Base-by-base conservation (phyloP, 305 asterid genomes). In the Fraxinus baroniana region DNA sequence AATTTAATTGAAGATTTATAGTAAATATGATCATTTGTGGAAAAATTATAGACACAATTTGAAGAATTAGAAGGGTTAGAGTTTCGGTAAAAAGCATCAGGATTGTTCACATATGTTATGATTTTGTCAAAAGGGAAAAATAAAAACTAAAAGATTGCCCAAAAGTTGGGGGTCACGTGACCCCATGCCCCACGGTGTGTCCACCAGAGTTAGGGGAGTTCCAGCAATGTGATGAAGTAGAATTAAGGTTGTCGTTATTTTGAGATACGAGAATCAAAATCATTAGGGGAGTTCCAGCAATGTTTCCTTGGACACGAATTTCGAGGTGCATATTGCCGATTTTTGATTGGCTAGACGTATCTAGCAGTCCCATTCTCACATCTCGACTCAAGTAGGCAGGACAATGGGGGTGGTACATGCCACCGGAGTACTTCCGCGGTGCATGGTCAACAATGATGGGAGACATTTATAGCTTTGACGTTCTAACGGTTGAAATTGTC, bases 341-440 rank as follows among this genome's bases (percentile, higher is more conserved):
- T 94, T 94, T 1, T 96, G 98, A 30, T 72, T 94, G 83, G 98
- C 98, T 0, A 84, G 98, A 24, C 74, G 87, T 17, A 87, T 93
- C 0, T 95, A 92, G 74, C 89, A 89, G 36, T 83, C 95, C 24
- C 93, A 89, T 62, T 83, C 95, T 3, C 97, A 94, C 78, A 97
- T 94, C 17, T 94, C 97, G 1, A 94, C 98, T 2, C 97, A 92
- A 84, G 94, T 92, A 80, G 97, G 97, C 0, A 97, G 98, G 18
- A 94, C 98, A 3, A 90, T 93, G 97, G 97, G 98, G n/a, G n/a
- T n/a, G n/a, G 35, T 94, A 94, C 85, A 91, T 94, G 93, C 98
- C 97, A 0, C 97, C 97, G 5, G 98, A 94, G 83, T 93, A 94
- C 44, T 76, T 94, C 0, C 46, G 85, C 5, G 97, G 97, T 1